Evolutionary conservation across 108 stramenopile genomes (phyloP).

Genomic region (Discostella pseudostelligera): DNA sequence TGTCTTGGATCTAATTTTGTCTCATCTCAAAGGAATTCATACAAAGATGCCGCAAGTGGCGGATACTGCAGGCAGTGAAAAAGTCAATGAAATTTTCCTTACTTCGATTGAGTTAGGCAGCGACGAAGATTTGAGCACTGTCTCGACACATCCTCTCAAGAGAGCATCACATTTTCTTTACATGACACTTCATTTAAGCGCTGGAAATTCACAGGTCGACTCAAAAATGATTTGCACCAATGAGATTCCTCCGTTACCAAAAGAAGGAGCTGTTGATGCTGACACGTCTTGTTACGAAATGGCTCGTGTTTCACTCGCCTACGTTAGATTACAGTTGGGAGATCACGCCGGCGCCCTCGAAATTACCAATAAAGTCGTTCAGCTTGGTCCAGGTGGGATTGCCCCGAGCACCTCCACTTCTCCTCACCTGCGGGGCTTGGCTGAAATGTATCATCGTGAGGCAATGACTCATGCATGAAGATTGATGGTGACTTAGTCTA

Average conservation of each 20-base stretch:
- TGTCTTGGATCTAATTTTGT: background rate
- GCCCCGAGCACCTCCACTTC: background rate
- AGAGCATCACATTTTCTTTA: conserved; percentile 32
- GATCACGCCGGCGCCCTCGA: conserved; percentile 49
- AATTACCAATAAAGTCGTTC: conserved; percentile 43
- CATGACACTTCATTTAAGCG: conserved; percentile 25
- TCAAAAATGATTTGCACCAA: background rate
- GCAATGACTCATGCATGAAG: background rate
- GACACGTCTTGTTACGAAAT: conserved; percentile 25
- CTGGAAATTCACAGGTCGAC: background rate
- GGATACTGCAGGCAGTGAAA: conserved; percentile 3
- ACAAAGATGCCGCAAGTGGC: conserved; percentile 15
- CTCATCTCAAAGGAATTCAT: conserved; percentile 20
- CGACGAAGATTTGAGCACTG: conserved; percentile 39
- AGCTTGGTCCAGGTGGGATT: background rate
- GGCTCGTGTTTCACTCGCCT: conserved; percentile 52
- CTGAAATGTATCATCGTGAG: conserved; percentile 3
- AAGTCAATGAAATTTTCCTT: conserved; percentile 2
- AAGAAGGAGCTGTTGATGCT: conserved; percentile 1
- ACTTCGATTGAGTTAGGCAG: conserved; percentile 34
- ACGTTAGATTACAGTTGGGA: conserved; percentile 53
- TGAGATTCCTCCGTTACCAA: background rate
- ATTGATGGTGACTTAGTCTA: too few species aligned
- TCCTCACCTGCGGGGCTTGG: background rate
- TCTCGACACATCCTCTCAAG: conserved; percentile 24